Evolutionary conservation across 2,329 filamentous ascomycete species (phyloP).

Genomic region (Acephala macrosclerotiorum): DNA sequence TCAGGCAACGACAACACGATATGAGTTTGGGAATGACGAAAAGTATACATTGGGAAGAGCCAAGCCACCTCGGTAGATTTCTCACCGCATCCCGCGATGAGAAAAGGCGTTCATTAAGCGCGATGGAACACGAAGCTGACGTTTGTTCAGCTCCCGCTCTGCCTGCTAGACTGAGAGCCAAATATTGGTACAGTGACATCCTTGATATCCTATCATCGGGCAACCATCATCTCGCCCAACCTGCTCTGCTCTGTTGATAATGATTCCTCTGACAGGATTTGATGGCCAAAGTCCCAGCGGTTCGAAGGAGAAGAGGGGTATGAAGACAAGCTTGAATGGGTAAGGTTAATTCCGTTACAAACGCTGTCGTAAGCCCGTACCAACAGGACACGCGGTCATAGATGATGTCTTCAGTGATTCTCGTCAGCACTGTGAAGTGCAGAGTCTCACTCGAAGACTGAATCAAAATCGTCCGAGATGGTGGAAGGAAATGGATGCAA

Average conservation of each 20-base stretch:
- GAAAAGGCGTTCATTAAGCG: constrained; percentile 4
- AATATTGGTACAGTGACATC: background rate
- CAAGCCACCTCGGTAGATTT: background rate
- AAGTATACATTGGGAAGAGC: background rate
- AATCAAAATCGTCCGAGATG: background rate
- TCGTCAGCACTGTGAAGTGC: background rate
- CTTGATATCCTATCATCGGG: constrained; percentile 1
- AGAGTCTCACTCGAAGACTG: background rate
- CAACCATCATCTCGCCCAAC: background rate
- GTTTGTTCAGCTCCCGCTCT: constrained; percentile 4
- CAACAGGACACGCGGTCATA: background rate
- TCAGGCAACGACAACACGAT: background rate
- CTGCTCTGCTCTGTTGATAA: background rate
- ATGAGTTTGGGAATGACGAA: background rate
- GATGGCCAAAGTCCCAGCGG: background rate
- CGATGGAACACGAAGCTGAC: constrained; percentile 9
- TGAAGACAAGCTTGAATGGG: background rate
- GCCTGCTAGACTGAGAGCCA: background rate
- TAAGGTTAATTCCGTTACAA: background rate
- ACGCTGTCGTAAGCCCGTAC: background rate
- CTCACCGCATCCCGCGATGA: constrained; percentile 1
- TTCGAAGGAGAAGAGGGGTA: background rate
- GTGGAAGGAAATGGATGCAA: background rate
- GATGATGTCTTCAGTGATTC: background rate
- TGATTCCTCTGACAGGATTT: background rate